Base-by-base conservation (phyloP, 129 eudicot genomes). In the Arctium minus region DNA sequence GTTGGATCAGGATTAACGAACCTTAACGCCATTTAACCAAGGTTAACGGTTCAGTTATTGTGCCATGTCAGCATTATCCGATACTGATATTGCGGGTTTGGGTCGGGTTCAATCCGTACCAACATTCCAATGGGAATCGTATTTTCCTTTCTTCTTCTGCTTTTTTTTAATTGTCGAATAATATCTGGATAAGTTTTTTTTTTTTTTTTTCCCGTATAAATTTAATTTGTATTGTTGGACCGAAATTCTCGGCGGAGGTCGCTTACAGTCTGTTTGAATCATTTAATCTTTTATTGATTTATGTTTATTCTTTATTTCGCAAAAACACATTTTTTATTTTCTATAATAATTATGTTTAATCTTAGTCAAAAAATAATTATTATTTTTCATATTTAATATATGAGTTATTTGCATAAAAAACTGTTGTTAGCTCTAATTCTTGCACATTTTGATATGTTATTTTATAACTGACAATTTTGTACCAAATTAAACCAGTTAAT, bases 161-260 rank as follows among this genome's bases (percentile, higher is more conserved):
- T 42, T 29, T 33, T 22, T 35, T 72, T 71, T 71, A n/a, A 50
- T 30, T 68, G 38, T 15, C 22, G 8, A 8, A 7, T 69, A 40
- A 46, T 71, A 48, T 69, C 15, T 48, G 81, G 86, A 83, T 69
- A 76, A 48, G 22, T 38, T 35, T 76, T 22, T 22, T 10, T 3
- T 60, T 36, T 83, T 69, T 46, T 65, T 29, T 65, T 15, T 70
- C 35, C 70, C 71, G 80, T 79, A 79, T 70, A 62, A 79, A 79
- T 40, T 79, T 46, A 79, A 72, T 71, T 75, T 56, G 74, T 71
- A 77, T 77, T 78, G 79, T 46, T 37, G 30, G 38, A 35, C 83
- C 87, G 87, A 84, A 79, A 84, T 84, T 84, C 53, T 73, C 87
- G 87, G 87, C 87, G 83, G 74, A 64, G 27, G 83, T 72, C 53